Evolutionary conservation across 2,329 filamentous ascomycete genomes (phyloP).

Genomic region (Davidsoniella neocaledoniae): DNA sequence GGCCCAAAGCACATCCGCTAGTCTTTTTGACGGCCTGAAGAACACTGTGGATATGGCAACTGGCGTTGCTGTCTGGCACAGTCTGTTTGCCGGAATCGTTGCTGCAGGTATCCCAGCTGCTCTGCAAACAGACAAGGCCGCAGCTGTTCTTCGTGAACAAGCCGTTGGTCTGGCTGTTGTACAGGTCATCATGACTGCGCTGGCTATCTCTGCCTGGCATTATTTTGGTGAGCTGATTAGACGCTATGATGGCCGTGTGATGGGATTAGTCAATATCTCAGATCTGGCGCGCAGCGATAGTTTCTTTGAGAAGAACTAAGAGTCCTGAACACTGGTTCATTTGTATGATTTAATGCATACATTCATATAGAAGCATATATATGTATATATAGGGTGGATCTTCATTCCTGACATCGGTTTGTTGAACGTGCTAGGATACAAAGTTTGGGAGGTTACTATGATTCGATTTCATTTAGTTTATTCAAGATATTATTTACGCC

Average conservation of each 20-base stretch:
- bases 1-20: conserved; percentile 31
- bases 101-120: conserved; percentile 26
- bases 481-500: too few relatives aligned
- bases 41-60: conserved; percentile 32
- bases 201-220: conserved; percentile 24
- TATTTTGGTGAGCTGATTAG: conserved; percentile 25
- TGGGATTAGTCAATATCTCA: conserved; percentile 30
- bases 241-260: conserved; percentile 28
- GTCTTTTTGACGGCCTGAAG: conserved; percentile 27
- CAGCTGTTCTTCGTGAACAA: conserved; percentile 22
- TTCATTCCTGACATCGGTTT: too few relatives aligned
- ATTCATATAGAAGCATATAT: neutral
- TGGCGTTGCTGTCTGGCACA: conserved; percentile 25
- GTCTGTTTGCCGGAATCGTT: conserved; percentile 26
- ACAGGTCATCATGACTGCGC: conserved; percentile 24
- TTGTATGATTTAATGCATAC: neutral
- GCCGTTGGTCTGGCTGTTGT: conserved; percentile 26
- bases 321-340: neutral
- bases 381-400: too few relatives aligned
- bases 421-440: too few relatives aligned
- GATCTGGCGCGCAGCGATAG: conserved; percentile 26
- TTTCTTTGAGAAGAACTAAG: conserved; percentile 28
- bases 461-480: too few relatives aligned
- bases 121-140: conserved; percentile 16
- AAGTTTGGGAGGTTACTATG: too few relatives aligned